Evolutionary conservation across 2,329 filamentous ascomycete species (phyloP).

Genomic region (Podosphaera fusca): DNA sequence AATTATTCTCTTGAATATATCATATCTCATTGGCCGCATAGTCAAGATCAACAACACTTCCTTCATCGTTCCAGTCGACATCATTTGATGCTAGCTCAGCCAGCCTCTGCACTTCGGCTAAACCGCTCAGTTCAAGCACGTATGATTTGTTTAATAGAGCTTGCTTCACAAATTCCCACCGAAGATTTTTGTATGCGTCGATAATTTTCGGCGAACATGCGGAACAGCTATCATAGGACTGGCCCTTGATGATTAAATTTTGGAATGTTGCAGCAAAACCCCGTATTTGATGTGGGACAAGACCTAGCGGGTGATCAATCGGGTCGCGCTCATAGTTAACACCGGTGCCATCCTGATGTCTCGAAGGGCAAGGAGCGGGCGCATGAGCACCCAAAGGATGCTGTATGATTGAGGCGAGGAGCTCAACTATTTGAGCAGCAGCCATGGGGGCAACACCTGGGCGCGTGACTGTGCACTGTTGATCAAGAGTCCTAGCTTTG

Average conservation of each 20-base stretch:
- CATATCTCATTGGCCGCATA: too few relatives aligned
- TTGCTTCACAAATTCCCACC: constrained; percentile 56
- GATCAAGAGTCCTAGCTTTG: constrained; percentile 85
- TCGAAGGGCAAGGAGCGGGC: constrained; percentile 24
- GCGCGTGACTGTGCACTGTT: constrained; percentile 92
- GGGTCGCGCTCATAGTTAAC: constrained; percentile 29
- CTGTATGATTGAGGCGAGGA: constrained; percentile 70
- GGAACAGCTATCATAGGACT: constrained; percentile 60
- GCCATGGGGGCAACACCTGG: constrained; percentile 84
- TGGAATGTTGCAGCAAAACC: constrained; percentile 55
- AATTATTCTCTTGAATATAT: too few relatives aligned
- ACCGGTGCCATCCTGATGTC: constrained; percentile 16
- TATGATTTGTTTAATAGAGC: constrained; percentile 56
- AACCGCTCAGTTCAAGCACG: constrained; percentile 51
- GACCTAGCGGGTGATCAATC: constrained; percentile 35
- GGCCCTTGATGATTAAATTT: constrained; percentile 48
- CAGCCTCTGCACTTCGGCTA: constrained; percentile 45
- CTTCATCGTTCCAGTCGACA: constrained; percentile 36
- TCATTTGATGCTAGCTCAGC: constrained; percentile 26
- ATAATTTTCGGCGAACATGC: constrained; percentile 54
- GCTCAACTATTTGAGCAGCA: constrained; percentile 72
- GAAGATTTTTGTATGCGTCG: constrained; percentile 38
- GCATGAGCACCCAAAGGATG: constrained; percentile 50
- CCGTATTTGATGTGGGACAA: constrained; percentile 60
- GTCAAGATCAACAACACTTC: constrained; percentile 23